These are phyloP conservation scores for Simmondsia chinensis DNA, from an alignment of 148 eudicot species.

Conservation along the genomic window DNA sequence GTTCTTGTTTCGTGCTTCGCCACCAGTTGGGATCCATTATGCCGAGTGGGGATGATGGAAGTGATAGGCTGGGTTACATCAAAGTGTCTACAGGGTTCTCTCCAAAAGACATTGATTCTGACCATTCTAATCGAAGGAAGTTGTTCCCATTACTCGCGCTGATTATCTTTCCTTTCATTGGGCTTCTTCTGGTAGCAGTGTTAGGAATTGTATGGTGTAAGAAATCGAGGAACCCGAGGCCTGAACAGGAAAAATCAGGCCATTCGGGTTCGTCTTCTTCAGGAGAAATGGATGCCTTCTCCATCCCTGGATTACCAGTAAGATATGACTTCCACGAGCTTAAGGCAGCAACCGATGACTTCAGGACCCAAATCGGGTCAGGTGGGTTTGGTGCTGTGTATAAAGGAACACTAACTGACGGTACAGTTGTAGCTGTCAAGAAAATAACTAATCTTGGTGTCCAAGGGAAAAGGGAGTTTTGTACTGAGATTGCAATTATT, in stretches of 20 bases:
- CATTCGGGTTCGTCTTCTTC: slow-evolving; percentile 15
- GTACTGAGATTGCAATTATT: slow-evolving; percentile 69
- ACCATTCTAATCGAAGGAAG: neutral
- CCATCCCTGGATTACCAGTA: slow-evolving; percentile 69
- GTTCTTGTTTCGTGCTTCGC: slow-evolving; percentile 42
- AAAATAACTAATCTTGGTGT: slow-evolving; percentile 53
- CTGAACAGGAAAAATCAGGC: slow-evolving; percentile 11
- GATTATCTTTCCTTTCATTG: slow-evolving; percentile 46
- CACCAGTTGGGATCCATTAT: slow-evolving; percentile 50
- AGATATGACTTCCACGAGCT: slow-evolving; percentile 52
- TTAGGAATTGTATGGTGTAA: slow-evolving; percentile 39
- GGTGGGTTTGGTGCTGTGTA: slow-evolving; percentile 83
- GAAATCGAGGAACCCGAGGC: slow-evolving; percentile 18
- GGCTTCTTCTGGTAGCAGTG: slow-evolving; percentile 17
- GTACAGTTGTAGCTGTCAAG: slow-evolving; percentile 64
- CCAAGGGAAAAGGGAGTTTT: slow-evolving; percentile 63
- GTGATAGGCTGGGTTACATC: slow-evolving; percentile 34
- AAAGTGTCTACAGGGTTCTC: slow-evolving; percentile 20
- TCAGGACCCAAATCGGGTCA: slow-evolving; percentile 53
- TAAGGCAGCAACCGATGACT: slow-evolving; percentile 53
- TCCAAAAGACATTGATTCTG: slow-evolving; percentile 8
- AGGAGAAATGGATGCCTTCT: slow-evolving; percentile 49
- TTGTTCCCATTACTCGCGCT: slow-evolving; percentile 31
- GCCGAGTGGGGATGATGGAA: slow-evolving; percentile 3
- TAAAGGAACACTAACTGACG: slow-evolving; percentile 53